phyloP scores from a whole-genome alignment of 305 asterid species.

The Fraxinus ornus region DNA sequence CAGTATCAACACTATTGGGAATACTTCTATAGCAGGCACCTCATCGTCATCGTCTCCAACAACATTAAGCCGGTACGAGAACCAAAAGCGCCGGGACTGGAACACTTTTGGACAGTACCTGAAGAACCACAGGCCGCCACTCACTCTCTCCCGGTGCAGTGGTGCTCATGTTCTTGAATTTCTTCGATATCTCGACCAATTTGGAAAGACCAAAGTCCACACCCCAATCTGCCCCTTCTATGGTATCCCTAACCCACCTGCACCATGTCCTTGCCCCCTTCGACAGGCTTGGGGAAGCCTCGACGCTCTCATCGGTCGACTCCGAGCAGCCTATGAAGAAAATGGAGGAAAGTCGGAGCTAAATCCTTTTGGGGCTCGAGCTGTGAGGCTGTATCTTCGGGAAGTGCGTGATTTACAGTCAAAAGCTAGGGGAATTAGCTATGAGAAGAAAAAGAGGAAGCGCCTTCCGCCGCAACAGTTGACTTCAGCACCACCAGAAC shows the following conservation, averaged over 20 bases:
- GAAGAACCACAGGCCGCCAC: constrained; percentile 87
- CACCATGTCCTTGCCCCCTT: constrained; percentile 93
- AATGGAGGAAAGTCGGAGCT: constrained; percentile 84
- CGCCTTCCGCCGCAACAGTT: constrained; percentile 40
- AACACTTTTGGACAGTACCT: constrained; percentile 80
- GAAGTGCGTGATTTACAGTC: constrained; percentile 86
- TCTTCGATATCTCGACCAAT: constrained; percentile 80
- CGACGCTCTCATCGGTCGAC: constrained; percentile 82
- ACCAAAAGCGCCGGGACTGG: constrained; percentile 92
- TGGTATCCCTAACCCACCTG: constrained; percentile 86
- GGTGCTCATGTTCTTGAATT: constrained; percentile 91
- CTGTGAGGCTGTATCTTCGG: constrained; percentile 79
- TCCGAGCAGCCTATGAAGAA: constrained; percentile 84
- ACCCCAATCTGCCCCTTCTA: constrained; percentile 74
- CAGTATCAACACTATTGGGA: constrained; percentile 24
- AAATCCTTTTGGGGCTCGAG: constrained; percentile 83
- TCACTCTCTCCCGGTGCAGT: constrained; percentile 76
- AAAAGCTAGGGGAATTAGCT: constrained; percentile 80
- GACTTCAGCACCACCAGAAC: constrained; percentile 9
- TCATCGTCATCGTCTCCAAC: constrained; percentile 31
- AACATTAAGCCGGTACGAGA: constrained; percentile 73
- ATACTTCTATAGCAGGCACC: constrained; percentile 22
- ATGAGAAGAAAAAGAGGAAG: constrained; percentile 86
- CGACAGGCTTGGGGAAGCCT: constrained; percentile 97
- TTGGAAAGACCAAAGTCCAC: constrained; percentile 85